These are phyloP conservation scores for Trifolium fragiferum DNA, from an alignment of 306 rosid species.

Conservation along the genomic window DNA sequence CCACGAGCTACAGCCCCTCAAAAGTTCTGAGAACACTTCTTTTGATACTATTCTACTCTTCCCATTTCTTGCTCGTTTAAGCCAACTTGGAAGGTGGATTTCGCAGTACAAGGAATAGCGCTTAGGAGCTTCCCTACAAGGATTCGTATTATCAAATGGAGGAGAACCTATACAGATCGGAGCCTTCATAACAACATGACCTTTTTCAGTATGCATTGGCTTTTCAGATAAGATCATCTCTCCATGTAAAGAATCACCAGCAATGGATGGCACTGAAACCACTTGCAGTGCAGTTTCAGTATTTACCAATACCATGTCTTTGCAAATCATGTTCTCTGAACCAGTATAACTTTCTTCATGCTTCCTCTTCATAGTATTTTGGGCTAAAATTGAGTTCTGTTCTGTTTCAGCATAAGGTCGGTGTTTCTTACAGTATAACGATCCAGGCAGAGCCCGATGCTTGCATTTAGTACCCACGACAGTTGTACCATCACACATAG, in stretches of 20 bases:
- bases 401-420: constrained; percentile 66
- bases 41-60: constrained; percentile 93
- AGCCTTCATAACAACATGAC: constrained; percentile 49
- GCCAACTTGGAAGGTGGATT: constrained; percentile 96
- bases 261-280: constrained; percentile 57
- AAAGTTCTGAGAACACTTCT: constrained; percentile 90
- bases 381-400: constrained; percentile 47
- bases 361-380: constrained; percentile 66
- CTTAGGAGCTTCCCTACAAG: constrained; percentile 82
- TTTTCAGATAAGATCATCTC: constrained; percentile 52
- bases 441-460: constrained; percentile 84
- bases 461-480: constrained; percentile 95
- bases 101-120: constrained; percentile 87
- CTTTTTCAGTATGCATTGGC: constrained; percentile 51
- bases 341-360: constrained; percentile 56
- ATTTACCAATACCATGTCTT: constrained; percentile 61
- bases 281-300: constrained; percentile 64
- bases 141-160: constrained; percentile 58
- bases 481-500: constrained; percentile 97
- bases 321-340: constrained; percentile 55
- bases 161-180: constrained; percentile 75
- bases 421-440: constrained; percentile 90
- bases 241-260: constrained; percentile 48
- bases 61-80: constrained; percentile 98
- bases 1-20: constrained; percentile 64